A percentile compares a stretch with the other conserved stretches of the same genome.
Conservation (phyloP, 129 eudicot genomes). For the Pittosporum tobira region DNA sequence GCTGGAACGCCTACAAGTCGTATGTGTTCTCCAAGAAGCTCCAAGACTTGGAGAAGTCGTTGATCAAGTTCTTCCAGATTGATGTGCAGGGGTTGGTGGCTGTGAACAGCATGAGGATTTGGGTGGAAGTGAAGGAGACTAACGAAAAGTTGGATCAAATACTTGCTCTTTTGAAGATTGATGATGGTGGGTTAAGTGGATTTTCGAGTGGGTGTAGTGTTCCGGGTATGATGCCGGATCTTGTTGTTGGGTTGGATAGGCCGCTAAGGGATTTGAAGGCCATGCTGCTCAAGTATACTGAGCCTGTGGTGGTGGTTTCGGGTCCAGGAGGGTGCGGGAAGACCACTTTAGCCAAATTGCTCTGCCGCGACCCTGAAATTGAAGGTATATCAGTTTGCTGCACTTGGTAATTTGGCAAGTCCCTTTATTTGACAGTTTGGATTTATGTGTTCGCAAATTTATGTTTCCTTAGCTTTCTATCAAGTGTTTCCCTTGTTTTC, state of each 20-base stretch:
- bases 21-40: constrained; percentile 12
- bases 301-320: background rate
- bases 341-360: constrained; percentile 3
- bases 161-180: background rate
- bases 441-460: too few relatives aligned
- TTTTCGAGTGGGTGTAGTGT: background rate
- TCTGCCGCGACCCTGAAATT: constrained; percentile 2
- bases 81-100: constrained; percentile 4
- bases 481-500: too few relatives aligned
- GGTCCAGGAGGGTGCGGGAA: constrained; percentile 10
- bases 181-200: background rate
- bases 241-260: background rate
- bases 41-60: background rate
- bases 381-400: constrained; percentile 4
- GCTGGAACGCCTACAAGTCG: constrained; percentile 7
- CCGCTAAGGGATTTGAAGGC: background rate
- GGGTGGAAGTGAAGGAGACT: background rate
- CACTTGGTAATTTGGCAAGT: too few relatives aligned
- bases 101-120: background rate
- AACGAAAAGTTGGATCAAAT: background rate
- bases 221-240: background rate
- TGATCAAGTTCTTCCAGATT: constrained; percentile 3
- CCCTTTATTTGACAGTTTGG: too few relatives aligned
- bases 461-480: too few relatives aligned
- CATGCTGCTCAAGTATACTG: background rate